Conservation (phyloP, 768 basidiomycete genomes). For the Lentinula guzmanii region DNA sequence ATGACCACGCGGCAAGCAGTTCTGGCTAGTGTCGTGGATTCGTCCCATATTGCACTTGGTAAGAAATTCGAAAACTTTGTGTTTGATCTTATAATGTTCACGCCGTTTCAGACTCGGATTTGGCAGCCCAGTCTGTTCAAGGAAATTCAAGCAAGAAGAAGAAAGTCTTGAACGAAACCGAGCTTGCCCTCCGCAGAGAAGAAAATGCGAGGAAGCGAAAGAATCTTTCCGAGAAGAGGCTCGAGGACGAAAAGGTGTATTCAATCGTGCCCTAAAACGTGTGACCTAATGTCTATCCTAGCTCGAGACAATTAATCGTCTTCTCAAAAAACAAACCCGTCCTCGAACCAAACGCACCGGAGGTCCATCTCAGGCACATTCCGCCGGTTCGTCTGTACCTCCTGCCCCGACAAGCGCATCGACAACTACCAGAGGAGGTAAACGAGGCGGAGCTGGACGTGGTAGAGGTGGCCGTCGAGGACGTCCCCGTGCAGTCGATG, state of each 20-base stretch:
- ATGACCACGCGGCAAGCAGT: slow-evolving; percentile 66
- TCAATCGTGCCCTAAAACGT: neutral
- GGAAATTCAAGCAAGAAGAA: slow-evolving; percentile 35
- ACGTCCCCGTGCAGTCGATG: neutral
- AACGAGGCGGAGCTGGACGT: neutral
- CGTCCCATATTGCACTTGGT: slow-evolving; percentile 66
- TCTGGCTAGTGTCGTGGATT: slow-evolving; percentile 60
- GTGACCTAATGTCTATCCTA: slow-evolving; percentile 17
- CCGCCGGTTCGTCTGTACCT: slow-evolving; percentile 2
- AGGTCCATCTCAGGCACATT: neutral
- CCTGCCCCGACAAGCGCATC: neutral
- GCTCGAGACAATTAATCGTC: slow-evolving; percentile 85
- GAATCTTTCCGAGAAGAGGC: slow-evolving; percentile 75
- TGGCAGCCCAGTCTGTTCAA: neutral
- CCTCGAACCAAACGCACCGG: slow-evolving; percentile 49
- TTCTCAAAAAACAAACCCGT: slow-evolving; percentile 80
- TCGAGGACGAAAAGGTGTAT: slow-evolving; percentile 78
- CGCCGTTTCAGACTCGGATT: neutral
- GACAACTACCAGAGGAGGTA: neutral
- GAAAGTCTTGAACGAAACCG: slow-evolving; percentile 63
- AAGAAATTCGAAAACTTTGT: slow-evolving; percentile 8
- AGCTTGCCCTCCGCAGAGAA: slow-evolving; percentile 68
- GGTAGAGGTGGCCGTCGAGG: neutral
- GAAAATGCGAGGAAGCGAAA: slow-evolving; percentile 81
- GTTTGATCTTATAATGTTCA: neutral